Evolutionary conservation across 305 asterid species (phyloP).

Genomic region (Rubia peregrina): DNA sequence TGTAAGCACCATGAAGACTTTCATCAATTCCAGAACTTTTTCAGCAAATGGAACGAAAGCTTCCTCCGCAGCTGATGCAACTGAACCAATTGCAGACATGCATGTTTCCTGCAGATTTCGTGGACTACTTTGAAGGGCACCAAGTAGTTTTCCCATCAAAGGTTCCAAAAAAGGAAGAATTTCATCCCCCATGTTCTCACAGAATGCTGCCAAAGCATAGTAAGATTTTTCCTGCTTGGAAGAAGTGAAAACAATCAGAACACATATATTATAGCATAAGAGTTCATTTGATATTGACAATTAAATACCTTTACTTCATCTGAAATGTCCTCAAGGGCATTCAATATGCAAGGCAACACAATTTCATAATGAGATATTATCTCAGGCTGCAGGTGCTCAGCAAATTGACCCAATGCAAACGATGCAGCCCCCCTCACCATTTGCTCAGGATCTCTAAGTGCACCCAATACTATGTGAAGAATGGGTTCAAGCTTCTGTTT

Average conservation of each 20-base stretch:
- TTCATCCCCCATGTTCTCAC: slow-evolving; percentile 98
- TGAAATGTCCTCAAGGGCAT: slow-evolving; percentile 88
- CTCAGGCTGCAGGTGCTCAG: slow-evolving; percentile 97
- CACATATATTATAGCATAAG: slow-evolving; percentile 17
- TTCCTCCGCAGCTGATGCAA: slow-evolving; percentile 98
- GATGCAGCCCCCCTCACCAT: slow-evolving; percentile 99
- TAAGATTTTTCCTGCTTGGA: slow-evolving; percentile 86
- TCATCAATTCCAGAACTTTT: slow-evolving; percentile 92
- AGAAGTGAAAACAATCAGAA: slow-evolving; percentile 11
- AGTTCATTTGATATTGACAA: slow-evolving; percentile 13
- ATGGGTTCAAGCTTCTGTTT: slow-evolving; percentile 72
- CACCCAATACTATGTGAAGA: slow-evolving; percentile 74
- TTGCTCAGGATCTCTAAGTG: slow-evolving; percentile 96
- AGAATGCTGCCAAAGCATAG: slow-evolving; percentile 97
- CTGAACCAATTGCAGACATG: slow-evolving; percentile 99
- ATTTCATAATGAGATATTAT: slow-evolving; percentile 78
- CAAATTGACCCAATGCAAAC: slow-evolving; percentile 93
- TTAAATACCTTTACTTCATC: slow-evolving; percentile 93
- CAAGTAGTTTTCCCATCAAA: slow-evolving; percentile 79
- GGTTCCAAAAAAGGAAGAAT: slow-evolving; percentile 92
- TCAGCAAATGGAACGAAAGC: slow-evolving; percentile 92
- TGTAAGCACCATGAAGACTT: slow-evolving; percentile 89
- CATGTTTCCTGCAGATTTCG: slow-evolving; percentile 96
- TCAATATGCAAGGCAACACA: slow-evolving; percentile 87
- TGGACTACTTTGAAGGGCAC: slow-evolving; percentile 77